phyloP scores from a whole-genome alignment of 177 flowering plant species.

The Vitis hybrid region DNA sequence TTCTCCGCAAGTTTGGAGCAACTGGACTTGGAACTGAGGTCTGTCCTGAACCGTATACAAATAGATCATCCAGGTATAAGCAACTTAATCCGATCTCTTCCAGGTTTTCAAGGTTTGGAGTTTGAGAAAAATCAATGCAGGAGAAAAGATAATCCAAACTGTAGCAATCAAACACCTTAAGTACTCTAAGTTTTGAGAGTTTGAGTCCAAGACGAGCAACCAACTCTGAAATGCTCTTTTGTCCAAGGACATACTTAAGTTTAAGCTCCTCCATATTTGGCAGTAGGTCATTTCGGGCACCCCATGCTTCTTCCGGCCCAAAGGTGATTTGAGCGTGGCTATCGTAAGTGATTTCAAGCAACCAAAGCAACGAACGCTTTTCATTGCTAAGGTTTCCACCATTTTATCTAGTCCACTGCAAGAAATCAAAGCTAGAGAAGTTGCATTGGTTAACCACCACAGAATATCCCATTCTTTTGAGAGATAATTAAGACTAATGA shows the following conservation, averaged over 20 bases:
- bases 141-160: slow-evolving; percentile 9
- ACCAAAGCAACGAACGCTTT: too few relatives aligned
- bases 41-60: neutral
- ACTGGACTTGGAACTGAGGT: too few relatives aligned
- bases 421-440: too few relatives aligned
- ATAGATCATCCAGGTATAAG: neutral
- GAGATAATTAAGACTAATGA: too few relatives aligned
- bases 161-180: slow-evolving; percentile 11
- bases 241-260: neutral
- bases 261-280: slow-evolving; percentile 15
- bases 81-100: slow-evolving; percentile 2
- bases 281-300: neutral
- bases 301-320: too few relatives aligned
- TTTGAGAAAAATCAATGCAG: slow-evolving; percentile 1
- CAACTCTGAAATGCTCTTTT: neutral
- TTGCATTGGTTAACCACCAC: too few relatives aligned
- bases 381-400: too few relatives aligned
- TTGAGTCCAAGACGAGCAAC: neutral
- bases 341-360: slow-evolving; percentile 7
- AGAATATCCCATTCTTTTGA: too few relatives aligned
- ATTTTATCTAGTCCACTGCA: too few relatives aligned
- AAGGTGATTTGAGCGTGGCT: neutral
- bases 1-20: slow-evolving; percentile 1
- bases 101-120: neutral
- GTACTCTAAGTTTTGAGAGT: slow-evolving; percentile 1